These are phyloP conservation scores for Phytophthora fragariae DNA, from an alignment of 352 stramenopile genomes.

Conservation along the genomic window DNA sequence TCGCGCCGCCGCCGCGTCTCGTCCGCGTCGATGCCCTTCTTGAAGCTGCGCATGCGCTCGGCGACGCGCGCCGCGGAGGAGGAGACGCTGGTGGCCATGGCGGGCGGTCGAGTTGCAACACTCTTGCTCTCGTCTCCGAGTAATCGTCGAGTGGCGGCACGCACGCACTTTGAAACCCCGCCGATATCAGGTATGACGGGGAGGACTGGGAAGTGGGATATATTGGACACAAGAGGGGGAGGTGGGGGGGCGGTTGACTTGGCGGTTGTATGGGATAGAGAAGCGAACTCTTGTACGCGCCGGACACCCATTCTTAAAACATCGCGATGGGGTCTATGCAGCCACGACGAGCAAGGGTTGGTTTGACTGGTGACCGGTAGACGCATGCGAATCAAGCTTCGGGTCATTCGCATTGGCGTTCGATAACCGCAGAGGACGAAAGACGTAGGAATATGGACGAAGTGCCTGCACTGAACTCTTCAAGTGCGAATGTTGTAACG, in stretches of 20 bases:
- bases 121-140: neutral
- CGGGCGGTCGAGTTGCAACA: neutral
- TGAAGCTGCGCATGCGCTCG: constrained; percentile 87
- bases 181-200: constrained; percentile 10
- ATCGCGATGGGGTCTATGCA: neutral
- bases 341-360: neutral
- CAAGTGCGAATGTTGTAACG: neutral
- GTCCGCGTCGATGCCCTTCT: constrained; percentile 89
- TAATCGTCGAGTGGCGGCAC: constrained; percentile 15
- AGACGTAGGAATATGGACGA: neutral
- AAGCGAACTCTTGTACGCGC: neutral
- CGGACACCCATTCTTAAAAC: neutral
- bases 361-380: neutral
- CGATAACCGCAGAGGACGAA: constrained; percentile 1
- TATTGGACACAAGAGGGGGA: neutral
- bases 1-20: constrained; percentile 78
- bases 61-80: constrained; percentile 35
- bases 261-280: neutral
- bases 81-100: constrained; percentile 42
- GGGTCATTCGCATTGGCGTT: neutral
- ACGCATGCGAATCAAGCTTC: neutral
- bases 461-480: constrained; percentile 3
- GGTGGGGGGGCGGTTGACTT: neutral
- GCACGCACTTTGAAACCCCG: neutral
- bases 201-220: neutral